Percentiles rank a stretch among this genome's conserved stretches.
Conservation (phyloP, 768 basidiomycete genomes). For the Pseudohyphozyma bogoriensis region DNA sequence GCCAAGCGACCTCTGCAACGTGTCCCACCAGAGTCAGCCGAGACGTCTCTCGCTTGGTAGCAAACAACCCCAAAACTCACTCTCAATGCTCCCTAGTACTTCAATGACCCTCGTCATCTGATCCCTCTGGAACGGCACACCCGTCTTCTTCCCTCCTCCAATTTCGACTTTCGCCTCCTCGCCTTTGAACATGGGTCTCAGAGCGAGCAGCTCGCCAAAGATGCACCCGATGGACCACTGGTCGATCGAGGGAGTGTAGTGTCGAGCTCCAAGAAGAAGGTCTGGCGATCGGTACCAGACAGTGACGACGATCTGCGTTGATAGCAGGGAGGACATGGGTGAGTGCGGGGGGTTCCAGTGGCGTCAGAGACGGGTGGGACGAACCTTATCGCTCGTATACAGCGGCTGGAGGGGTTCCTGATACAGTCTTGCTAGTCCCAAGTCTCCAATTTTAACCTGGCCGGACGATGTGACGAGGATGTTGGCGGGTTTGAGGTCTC, state of each 20-base stretch:
- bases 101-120: conserved; percentile 95
- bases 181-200: conserved; percentile 95
- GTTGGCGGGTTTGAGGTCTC: conserved; percentile 96
- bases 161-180: conserved; percentile 91
- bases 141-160: conserved; percentile 57
- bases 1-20: conserved; percentile 87
- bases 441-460: conserved; percentile 94
- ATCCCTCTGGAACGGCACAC: conserved; percentile 91
- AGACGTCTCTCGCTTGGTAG: background rate
- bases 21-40: background rate
- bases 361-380: background rate
- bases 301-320: conserved; percentile 72
- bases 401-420: conserved; percentile 85
- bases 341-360: background rate
- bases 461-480: conserved; percentile 85
- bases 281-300: conserved; percentile 99
- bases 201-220: conserved; percentile 83
- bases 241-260: conserved; percentile 91
- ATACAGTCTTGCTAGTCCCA: conserved; percentile 83
- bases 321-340: background rate
- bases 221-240: conserved; percentile 98
- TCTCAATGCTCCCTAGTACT: conserved; percentile 76
- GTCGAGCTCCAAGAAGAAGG: conserved; percentile 86
- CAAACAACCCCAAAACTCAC: conserved; percentile 43
- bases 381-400: conserved; percentile 79